These are phyloP conservation scores for Hypoxylon sp. DNA, from an alignment of 2,329 filamentous ascomycete species.

Conservation along the genomic window DNA sequence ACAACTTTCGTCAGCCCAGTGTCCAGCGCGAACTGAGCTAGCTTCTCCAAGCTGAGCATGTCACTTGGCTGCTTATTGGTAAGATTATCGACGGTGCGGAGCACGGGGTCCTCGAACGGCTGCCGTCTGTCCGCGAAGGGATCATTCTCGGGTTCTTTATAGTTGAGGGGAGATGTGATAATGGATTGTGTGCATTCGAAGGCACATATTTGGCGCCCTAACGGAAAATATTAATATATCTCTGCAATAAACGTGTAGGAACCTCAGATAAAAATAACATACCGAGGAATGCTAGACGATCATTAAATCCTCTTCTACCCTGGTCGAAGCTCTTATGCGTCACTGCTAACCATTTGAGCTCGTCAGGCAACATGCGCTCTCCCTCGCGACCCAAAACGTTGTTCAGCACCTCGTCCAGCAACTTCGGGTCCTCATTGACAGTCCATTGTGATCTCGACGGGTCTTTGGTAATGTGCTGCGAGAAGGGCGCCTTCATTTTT, in stretches of 20 bases:
- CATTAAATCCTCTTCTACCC: slow-evolving; percentile 93
- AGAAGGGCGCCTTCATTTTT: slow-evolving; percentile 79
- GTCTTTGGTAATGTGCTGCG: slow-evolving; percentile 69
- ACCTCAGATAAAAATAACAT: slow-evolving; percentile 62
- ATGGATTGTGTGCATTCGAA: slow-evolving; percentile 69
- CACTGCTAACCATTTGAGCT: slow-evolving; percentile 95
- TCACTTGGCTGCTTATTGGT: slow-evolving; percentile 71
- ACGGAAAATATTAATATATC: slow-evolving; percentile 8
- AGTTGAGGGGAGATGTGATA: slow-evolving; percentile 64
- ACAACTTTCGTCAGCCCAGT: slow-evolving; percentile 82
- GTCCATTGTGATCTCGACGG: slow-evolving; percentile 69
- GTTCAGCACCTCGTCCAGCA: slow-evolving; percentile 83
- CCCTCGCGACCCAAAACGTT: slow-evolving; percentile 81
- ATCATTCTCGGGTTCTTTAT: slow-evolving; percentile 50
- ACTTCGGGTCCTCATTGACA: slow-evolving; percentile 81
- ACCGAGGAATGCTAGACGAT: slow-evolving; percentile 91
- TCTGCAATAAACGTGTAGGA: background rate
- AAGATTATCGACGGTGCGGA: slow-evolving; percentile 82
- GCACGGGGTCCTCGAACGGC: slow-evolving; percentile 78
- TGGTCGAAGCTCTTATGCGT: slow-evolving; percentile 99
- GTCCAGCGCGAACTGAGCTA: slow-evolving; percentile 77
- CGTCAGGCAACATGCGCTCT: slow-evolving; percentile 82
- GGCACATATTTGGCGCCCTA: slow-evolving; percentile 53
- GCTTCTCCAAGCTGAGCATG: slow-evolving; percentile 73
- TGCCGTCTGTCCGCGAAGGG: slow-evolving; percentile 69